Base-by-base conservation (phyloP, 2,329 filamentous ascomycete genomes). In the Fusarium subglutinans region DNA sequence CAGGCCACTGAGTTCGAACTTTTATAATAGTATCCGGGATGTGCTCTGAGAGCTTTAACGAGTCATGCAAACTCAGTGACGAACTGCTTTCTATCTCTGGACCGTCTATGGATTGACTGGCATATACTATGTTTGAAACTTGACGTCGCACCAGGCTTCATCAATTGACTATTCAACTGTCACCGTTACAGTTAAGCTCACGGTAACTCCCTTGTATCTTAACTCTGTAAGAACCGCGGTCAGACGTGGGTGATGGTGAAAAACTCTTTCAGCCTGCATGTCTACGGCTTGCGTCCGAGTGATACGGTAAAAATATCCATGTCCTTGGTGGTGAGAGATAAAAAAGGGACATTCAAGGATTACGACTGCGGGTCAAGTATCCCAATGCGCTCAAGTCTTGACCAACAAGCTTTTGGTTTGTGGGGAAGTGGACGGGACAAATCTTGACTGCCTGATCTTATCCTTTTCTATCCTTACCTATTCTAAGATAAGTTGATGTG, bases 351-450 rank as follows among this genome's bases (percentile, higher is more conserved):
- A 69, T 63, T 56, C 48, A 70, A 67, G 70, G 70, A 58, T 69
- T 67, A 40, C 47, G 26, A 59, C 41, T 74, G 70, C 61, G 70
- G 70, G 70, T 63, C 70, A 62, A 59, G 8, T 57, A 44, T 54
- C 70, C 70, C 35, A 67, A 73, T 74, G 41, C 33, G 66, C 71
- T 56, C 70, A 67, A 67, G 66, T 57, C 57, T 54, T 66, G 43
- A 59, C 57, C 71, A 68, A 73, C 71, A 73, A 73, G 71, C 71
- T 73, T 73, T 73, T 56, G 56, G 71, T 67, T 68, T 73, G 71
- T 72, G 70, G 71, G 71, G 70, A 73, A 73, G 71, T 50, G 72
- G 57, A 70, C 54, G 58, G 63, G 70, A 66, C 54, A 73, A 73
- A 68, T 74, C 63, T 62, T 63, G 62, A 73, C 64, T 68, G 55